Base-by-base conservation (phyloP, 2,329 filamentous ascomycete genomes). In the Paracamarosporium sp. region DNA sequence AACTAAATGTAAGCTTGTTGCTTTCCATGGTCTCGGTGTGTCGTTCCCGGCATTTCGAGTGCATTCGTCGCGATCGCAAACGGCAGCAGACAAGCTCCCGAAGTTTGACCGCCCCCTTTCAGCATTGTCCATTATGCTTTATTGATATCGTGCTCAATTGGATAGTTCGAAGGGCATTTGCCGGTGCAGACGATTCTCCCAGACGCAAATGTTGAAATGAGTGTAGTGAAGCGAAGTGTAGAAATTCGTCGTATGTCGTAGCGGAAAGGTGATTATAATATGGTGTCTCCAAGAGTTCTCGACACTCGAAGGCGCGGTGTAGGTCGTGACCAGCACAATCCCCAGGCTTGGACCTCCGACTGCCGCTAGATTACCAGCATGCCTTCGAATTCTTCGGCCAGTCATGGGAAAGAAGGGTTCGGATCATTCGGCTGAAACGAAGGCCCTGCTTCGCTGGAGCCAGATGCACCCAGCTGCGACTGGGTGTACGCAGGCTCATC, bases 301-400 rank as follows among this genome's bases (percentile, higher is more conserved):
- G 40, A 61, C 59, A 53, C 53, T 55, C 59, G 38, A 56, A 59
- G 56, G 45, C 17, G 55, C 53, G 59, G 58, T 33, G 46, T 57
- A 56, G 57, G 59, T 64, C 63, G 67, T 72, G 70, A 63, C 72
- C 71, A 75, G 72, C 72, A 73, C 71, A 67, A 68, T 57, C 62
- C 57, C 59, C 40, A 43, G 20, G 40, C 50, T 51, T 33, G 20
- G 41, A 50, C 47, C 48, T 50, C 53, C 55, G 33, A 43, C 40
- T 35, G 45, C 41, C 38, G 53, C 41, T 59, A 57, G 13, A 59
- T 56, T 56, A 60, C 47, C 57, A 64, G 62, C 44, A 73, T 59
- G 31, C 61, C 57, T 52, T 72, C 61, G 58, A 73, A 71, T 51
- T 68, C 62, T 50, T 72, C 73, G 71, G 70, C 60, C 33, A 75